These are phyloP conservation scores for Nakaseomyces kungkrabaensis DNA, from an alignment of 1,139 yeast genomes.

Conservation along the genomic window DNA sequence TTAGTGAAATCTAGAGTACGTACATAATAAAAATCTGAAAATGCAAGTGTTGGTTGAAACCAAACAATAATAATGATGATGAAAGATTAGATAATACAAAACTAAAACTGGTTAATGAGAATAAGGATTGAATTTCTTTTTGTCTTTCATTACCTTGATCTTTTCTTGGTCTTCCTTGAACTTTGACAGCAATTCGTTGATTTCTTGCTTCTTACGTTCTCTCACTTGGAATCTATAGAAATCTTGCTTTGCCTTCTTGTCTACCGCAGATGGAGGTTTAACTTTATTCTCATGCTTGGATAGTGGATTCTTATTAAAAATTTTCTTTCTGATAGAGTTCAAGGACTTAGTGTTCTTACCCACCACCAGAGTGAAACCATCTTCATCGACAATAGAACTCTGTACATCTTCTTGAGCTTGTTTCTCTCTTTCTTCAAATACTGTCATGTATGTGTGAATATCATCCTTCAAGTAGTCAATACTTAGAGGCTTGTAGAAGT, in stretches of 20 bases:
- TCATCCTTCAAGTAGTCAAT: slow-evolving; percentile 27
- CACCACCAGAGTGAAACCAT: slow-evolving; percentile 86
- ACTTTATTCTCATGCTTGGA: slow-evolving; percentile 25
- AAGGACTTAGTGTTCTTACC: slow-evolving; percentile 72
- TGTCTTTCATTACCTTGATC: slow-evolving; percentile 67
- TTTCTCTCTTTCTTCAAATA: slow-evolving; percentile 65
- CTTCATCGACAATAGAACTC: slow-evolving; percentile 69
- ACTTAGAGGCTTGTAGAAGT: slow-evolving; percentile 29
- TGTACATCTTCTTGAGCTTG: slow-evolving; percentile 51
- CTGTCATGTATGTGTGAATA: slow-evolving; percentile 36
- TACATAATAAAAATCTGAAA: too few relatives aligned
- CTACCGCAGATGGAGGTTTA: slow-evolving; percentile 36
- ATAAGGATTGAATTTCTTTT: slow-evolving; percentile 79
- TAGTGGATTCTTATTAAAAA: slow-evolving; percentile 27
- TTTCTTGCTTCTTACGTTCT: slow-evolving; percentile 84
- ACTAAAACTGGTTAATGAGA: slow-evolving; percentile 20
- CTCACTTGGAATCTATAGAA: slow-evolving; percentile 95
- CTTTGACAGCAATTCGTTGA: slow-evolving; percentile 73
- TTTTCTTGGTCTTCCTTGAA: slow-evolving; percentile 87
- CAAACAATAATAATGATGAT: too few relatives aligned
- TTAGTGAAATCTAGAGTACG: too few relatives aligned
- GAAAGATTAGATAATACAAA: too few relatives aligned
- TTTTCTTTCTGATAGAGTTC: slow-evolving; percentile 29
- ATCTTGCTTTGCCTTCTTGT: slow-evolving; percentile 78
- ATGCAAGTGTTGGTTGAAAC: too few relatives aligned